Evolutionary conservation across 257 asterid species (phyloP).

Genomic region (Lycium ferocissimum): DNA sequence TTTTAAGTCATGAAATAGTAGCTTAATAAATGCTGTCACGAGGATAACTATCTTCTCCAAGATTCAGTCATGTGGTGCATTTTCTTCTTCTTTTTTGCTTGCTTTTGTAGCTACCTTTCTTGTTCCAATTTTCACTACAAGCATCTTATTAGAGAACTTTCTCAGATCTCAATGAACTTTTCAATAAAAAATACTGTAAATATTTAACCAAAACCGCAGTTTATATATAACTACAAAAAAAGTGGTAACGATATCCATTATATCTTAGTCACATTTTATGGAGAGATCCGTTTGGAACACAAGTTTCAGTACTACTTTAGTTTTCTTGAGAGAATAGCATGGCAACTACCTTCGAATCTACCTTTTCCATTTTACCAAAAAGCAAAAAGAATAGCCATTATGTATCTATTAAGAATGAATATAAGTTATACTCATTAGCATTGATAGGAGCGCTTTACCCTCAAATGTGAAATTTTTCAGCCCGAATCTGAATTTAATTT

Average conservation of each 20-base stretch:
- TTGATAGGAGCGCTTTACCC: too few relatives aligned
- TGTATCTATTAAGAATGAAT: not conserved
- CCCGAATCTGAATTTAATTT: too few relatives aligned
- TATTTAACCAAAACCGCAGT: not conserved
- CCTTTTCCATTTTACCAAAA: not conserved
- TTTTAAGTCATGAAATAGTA: not conserved
- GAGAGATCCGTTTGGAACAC: not conserved
- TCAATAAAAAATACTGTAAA: not conserved
- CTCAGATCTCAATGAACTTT: conserved; percentile 19
- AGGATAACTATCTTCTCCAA: not conserved
- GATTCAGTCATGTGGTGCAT: conserved; percentile 2
- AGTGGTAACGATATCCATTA: not conserved
- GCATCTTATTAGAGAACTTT: not conserved
- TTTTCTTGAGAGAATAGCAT: conserved; percentile 7
- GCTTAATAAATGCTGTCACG: not conserved
- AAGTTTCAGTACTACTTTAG: not conserved
- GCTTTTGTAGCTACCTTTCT: conserved; percentile 18
- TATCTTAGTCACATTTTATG: not conserved
- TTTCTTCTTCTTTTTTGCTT: not conserved
- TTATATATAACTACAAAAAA: not conserved
- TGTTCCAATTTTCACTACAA: conserved; percentile 23
- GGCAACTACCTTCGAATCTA: not conserved
- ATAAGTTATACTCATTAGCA: too few relatives aligned
- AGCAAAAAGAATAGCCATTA: too few relatives aligned
- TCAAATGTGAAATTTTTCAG: too few relatives aligned